phyloP scores from a whole-genome alignment of 495 filamentous ascomycete species.

The Lepraria neglecta region DNA sequence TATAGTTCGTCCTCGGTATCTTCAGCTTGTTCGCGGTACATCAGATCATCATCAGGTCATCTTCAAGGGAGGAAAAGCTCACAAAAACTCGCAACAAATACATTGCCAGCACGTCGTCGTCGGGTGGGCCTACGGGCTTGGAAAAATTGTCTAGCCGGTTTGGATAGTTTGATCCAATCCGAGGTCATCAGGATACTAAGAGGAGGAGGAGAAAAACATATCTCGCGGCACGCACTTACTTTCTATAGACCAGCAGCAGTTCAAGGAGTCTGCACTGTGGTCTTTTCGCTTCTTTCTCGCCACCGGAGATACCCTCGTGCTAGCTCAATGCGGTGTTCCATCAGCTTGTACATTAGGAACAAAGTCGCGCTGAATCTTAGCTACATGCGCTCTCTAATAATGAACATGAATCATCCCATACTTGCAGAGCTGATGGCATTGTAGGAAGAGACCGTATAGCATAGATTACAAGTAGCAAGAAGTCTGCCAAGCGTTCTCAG shows the following conservation, averaged over 20 bases:
- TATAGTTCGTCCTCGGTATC: conserved; percentile 13
- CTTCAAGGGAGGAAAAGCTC: conserved; percentile 9
- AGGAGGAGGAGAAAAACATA: background rate
- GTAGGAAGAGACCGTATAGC: too few relatives aligned
- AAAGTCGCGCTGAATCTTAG: conserved; percentile 7
- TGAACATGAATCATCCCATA: conserved; percentile 13
- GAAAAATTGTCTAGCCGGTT: conserved; percentile 20
- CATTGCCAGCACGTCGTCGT: conserved; percentile 2
- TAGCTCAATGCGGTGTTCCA: conserved; percentile 10
- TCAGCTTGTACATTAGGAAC: conserved; percentile 19
- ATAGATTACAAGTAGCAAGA: too few relatives aligned
- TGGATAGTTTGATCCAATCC: conserved; percentile 20
- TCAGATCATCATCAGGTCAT: conserved; percentile 18
- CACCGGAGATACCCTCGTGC: conserved; percentile 14
- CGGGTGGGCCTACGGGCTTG: conserved; percentile 11
- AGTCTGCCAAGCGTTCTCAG: background rate
- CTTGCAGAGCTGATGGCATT: background rate
- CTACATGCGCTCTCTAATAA: conserved; percentile 19
- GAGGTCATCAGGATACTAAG: conserved; percentile 12
- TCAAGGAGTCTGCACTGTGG: conserved; percentile 6
- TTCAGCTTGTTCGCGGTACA: conserved; percentile 19
- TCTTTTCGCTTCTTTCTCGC: background rate
- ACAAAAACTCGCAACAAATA: conserved; percentile 10
- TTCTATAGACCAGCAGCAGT: conserved; percentile 3
- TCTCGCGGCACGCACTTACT: conserved; percentile 10